A percentile compares a stretch with the other conserved stretches of the same genome.
Evolutionary conservation across 768 basidiomycete species (phyloP).

Genomic region (Suillus spraguei): DNA sequence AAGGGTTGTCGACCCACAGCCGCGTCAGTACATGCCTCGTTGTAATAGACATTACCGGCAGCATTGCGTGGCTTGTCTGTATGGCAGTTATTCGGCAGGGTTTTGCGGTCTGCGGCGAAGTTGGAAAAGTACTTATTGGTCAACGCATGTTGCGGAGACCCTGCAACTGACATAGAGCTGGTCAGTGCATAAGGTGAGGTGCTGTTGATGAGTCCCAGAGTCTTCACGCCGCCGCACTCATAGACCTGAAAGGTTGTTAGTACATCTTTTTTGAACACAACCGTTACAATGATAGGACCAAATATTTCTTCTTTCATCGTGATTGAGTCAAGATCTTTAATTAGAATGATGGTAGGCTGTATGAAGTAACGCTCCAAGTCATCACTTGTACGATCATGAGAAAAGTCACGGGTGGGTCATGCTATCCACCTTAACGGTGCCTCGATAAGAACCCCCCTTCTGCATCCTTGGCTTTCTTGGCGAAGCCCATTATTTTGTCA

Average conservation of each 20-base stretch:
- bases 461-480: too few species aligned
- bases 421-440: constrained; percentile 55
- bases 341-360: constrained; percentile 92
- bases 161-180: constrained; percentile 78
- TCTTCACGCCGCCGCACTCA: constrained; percentile 86
- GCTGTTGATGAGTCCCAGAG: constrained; percentile 81
- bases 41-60: constrained; percentile 97
- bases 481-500: too few species aligned
- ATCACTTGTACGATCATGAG: constrained; percentile 52
- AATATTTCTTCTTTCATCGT: constrained; percentile 97
- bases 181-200: constrained; percentile 91
- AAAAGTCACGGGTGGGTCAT: neutral
- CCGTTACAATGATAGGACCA: constrained; percentile 82
- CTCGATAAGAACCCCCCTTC: constrained; percentile 42
- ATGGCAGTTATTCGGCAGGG: constrained; percentile 75
- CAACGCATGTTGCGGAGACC: constrained; percentile 13
- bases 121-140: constrained; percentile 39
- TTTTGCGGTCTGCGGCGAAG: constrained; percentile 82
- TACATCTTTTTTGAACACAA: constrained; percentile 17
- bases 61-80: constrained; percentile 85
- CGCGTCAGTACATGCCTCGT: constrained; percentile 97
- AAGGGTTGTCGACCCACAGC: constrained; percentile 98
- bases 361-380: constrained; percentile 93
- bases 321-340: constrained; percentile 84
- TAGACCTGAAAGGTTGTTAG: constrained; percentile 57